These are phyloP conservation scores for Ascochyta fabae DNA, from an alignment of 2,329 filamentous ascomycete genomes.

Conservation along the genomic window DNA sequence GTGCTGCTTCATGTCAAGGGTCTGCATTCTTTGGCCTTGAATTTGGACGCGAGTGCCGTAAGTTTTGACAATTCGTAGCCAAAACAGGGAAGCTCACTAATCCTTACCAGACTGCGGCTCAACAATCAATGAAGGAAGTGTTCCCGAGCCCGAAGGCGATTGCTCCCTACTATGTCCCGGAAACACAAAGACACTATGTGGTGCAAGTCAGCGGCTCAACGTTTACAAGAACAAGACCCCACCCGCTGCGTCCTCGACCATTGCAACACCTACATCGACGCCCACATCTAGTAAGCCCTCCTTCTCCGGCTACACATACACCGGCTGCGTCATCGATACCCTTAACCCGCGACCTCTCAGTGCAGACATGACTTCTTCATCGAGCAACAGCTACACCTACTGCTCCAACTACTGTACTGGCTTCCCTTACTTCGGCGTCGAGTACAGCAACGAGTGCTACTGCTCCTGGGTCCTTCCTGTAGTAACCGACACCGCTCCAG, in stretches of 20 bases:
- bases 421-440: constrained; percentile 33
- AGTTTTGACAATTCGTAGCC: background rate
- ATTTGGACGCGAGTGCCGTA: constrained; percentile 29
- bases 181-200: constrained; percentile 28
- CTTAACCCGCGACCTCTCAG: constrained; percentile 22
- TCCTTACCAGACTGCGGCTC: constrained; percentile 26
- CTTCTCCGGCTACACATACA: constrained; percentile 28
- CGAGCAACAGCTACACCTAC: constrained; percentile 20
- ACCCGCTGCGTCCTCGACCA: constrained; percentile 4
- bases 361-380: constrained; percentile 10
- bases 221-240: constrained; percentile 24
- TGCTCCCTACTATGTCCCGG: constrained; percentile 29
- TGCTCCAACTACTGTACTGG: constrained; percentile 30
- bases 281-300: constrained; percentile 17
- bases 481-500: constrained; percentile 9
- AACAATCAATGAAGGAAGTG: constrained; percentile 21
- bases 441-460: constrained; percentile 40
- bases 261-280: constrained; percentile 4
- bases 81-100: background rate
- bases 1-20: constrained; percentile 38
- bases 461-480: constrained; percentile 49
- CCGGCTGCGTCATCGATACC: constrained; percentile 28
- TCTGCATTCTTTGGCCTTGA: constrained; percentile 49
- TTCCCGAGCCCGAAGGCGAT: constrained; percentile 17
- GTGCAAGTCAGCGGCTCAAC: constrained; percentile 30